A percentile compares a stretch with the other conserved stretches of the same genome.
phyloP scores from a whole-genome alignment of 2,329 filamentous ascomycete species.

The Chaetomium sp. region DNA sequence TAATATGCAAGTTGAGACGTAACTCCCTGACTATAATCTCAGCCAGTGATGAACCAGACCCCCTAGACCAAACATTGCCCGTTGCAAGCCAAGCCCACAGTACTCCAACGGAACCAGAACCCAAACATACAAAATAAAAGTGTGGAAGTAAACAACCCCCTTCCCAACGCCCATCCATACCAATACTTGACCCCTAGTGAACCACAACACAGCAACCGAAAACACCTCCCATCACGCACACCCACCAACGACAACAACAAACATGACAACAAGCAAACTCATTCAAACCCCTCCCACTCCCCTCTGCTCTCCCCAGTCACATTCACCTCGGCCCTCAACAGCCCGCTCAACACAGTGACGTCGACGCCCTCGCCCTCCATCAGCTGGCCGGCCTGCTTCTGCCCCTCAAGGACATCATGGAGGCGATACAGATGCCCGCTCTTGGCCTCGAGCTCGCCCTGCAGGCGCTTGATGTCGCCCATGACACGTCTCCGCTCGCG shows the following conservation, averaged over 20 bases:
- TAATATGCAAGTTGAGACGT: neutral
- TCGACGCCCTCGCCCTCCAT: conserved; percentile 66
- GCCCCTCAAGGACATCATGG: conserved; percentile 81
- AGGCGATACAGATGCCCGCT: conserved; percentile 79
- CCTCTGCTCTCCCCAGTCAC: neutral
- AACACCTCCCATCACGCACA: neutral
- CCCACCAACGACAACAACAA: neutral
- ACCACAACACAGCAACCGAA: neutral
- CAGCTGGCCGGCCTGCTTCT: conserved; percentile 65
- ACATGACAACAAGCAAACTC: neutral
- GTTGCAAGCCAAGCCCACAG: conserved; percentile 1
- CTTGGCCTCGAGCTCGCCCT: conserved; percentile 69
- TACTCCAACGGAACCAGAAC: conserved; percentile 3
- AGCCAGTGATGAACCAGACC: neutral
- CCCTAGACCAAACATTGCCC: neutral
- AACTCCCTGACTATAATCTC: neutral
- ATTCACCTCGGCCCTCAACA: conserved; percentile 32
- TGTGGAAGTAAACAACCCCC: neutral
- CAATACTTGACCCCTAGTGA: neutral
- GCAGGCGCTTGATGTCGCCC: conserved; percentile 61
- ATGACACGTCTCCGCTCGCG: conserved; percentile 64
- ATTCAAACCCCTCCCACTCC: conserved; percentile 26
- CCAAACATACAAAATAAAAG: neutral
- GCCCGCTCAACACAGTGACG: conserved; percentile 61
- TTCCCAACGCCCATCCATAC: neutral